Percentiles rank a stretch among this genome's conserved stretches.
phyloP scores from a whole-genome alignment of 1,284 basidiomycete species.

The Porogramme epimiltina region DNA sequence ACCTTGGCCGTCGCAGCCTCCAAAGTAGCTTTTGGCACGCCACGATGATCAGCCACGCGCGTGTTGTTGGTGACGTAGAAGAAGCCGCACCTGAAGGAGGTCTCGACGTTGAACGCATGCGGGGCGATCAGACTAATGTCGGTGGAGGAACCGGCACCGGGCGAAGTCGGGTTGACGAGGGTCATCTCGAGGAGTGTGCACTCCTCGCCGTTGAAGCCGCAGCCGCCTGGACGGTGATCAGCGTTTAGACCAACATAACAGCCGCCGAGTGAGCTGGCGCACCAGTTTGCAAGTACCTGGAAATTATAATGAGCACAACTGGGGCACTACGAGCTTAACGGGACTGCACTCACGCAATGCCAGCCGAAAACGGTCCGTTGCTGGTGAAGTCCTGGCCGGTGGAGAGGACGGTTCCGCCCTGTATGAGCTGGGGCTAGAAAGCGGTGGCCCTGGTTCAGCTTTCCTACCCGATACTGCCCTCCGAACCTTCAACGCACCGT shows the following conservation, averaged over 20 bases:
- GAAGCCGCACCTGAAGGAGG: no score
- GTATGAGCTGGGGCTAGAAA: conserved; percentile 35
- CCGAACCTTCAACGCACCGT: conserved; percentile 31
- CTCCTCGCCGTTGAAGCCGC: conserved; percentile 43
- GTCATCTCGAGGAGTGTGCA: conserved; percentile 46
- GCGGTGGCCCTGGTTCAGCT: not conserved
- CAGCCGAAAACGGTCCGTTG: conserved; percentile 29
- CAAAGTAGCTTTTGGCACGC: conserved; percentile 24
- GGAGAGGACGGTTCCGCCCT: conserved; percentile 34
- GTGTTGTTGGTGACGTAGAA: no score
- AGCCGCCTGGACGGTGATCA: conserved; percentile 26
- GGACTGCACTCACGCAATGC: conserved; percentile 35
- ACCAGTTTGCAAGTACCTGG: conserved; percentile 35
- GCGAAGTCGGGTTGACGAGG: conserved; percentile 39
- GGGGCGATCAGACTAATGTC: conserved; percentile 48
- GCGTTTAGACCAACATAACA: not conserved
- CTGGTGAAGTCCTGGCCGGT: conserved; percentile 35
- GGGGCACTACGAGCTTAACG: not conserved
- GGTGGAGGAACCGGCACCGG: conserved; percentile 43
- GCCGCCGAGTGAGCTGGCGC: conserved; percentile 1
- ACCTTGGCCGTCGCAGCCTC: conserved; percentile 36
- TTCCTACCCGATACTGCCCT: not conserved
- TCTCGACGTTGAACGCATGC: conserved; percentile 35
- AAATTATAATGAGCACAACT: not conserved
- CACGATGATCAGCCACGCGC: not conserved